Base-by-base conservation (phyloP, 768 basidiomycete species). In the Tricholoma flavovirens region DNA sequence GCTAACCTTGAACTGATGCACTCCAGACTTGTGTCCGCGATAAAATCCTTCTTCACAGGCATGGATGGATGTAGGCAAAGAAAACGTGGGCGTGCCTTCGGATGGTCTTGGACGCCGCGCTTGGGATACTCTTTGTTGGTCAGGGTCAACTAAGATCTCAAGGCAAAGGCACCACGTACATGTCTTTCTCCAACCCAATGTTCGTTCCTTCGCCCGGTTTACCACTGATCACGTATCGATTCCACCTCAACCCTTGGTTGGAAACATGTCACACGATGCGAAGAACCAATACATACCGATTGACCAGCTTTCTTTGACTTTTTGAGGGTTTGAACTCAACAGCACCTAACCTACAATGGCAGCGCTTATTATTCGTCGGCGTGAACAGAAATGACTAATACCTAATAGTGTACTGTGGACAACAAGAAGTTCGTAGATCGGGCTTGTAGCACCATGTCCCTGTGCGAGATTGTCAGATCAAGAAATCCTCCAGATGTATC, bases 351-450 rank as follows among this genome's bases (percentile, higher is more conserved):
- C 88, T 91, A 52, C 12, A 51, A 8, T 29, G 38, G 9, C 26
- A 29, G 32, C 45, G 14, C n/a, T 11, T 15, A 33, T 50, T 52
- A 53, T 56, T 22, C 17, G 36, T 38, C 32, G 32, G 54, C 36
- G 56, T 26, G 53, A 52, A 56, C 36, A 54, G 21, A 58, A 21
- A 35, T 38, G 30, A 30, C 50, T 59, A 50, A 67, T 62, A 89
- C 93, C 83, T 90, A 68, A 98, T 98, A 3, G 96, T 93, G 67
- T 97, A 96, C 61, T 93, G 90, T 0, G 95, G 92, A 67, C 96
- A 98, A 67, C 96, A 98, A 9, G 93, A 87, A 5, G 71, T 67
- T 59, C 75, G 79, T 69, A 95, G 75, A 68, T 95, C 85, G 4
- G 94, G 94, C 59, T 90, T 92, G 70, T 98, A 98, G 64, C 91